Evolutionary conservation across 495 filamentous ascomycete genomes (phyloP).

Genomic region (Aspergillus olivimuriae): DNA sequence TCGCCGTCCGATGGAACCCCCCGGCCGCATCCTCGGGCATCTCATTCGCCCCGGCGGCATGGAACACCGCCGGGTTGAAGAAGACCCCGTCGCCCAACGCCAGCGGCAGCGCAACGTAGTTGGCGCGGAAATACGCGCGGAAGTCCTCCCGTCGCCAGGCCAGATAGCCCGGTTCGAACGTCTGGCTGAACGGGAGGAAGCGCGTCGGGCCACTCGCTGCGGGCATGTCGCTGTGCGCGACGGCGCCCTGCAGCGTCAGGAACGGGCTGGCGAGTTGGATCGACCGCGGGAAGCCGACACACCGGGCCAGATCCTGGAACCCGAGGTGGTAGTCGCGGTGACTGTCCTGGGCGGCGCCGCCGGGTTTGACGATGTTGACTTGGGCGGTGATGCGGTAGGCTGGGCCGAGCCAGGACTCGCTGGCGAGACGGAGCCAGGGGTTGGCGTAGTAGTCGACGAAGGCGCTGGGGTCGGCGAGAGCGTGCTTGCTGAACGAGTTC

Average conservation of each 20-base stretch:
- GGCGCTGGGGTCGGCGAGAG: conserved; percentile 32
- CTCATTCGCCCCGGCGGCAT: conserved; percentile 49
- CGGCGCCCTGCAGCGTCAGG: conserved; percentile 51
- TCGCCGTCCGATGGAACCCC: conserved; percentile 42
- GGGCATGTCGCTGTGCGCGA: conserved; percentile 53
- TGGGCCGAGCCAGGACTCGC: conserved; percentile 46
- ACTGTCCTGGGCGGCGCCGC: conserved; percentile 41
- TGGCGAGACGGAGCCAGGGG: conserved; percentile 41
- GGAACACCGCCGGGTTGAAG: conserved; percentile 52
- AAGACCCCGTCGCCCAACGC: conserved; percentile 46
- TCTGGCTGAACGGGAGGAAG: conserved; percentile 49
- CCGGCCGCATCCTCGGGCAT: conserved; percentile 12
- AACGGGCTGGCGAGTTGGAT: conserved; percentile 41
- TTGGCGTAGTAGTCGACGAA: conserved; percentile 50
- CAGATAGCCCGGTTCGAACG: conserved; percentile 43
- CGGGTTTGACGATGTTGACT: conserved; percentile 50
- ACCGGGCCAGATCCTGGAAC: conserved; percentile 36
- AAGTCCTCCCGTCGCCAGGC: conserved; percentile 44
- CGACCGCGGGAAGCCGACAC: conserved; percentile 31
- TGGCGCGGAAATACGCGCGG: conserved; percentile 37
- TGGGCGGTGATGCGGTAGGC: conserved; percentile 48
- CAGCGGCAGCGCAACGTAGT: conserved; percentile 42
- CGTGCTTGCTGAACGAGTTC: conserved; percentile 54
- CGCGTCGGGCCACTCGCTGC: conserved; percentile 44
- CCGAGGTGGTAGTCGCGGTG: conserved; percentile 56